Base-by-base conservation (phyloP, 2,329 filamentous ascomycete species). In the Bretziella fagacearum region DNA sequence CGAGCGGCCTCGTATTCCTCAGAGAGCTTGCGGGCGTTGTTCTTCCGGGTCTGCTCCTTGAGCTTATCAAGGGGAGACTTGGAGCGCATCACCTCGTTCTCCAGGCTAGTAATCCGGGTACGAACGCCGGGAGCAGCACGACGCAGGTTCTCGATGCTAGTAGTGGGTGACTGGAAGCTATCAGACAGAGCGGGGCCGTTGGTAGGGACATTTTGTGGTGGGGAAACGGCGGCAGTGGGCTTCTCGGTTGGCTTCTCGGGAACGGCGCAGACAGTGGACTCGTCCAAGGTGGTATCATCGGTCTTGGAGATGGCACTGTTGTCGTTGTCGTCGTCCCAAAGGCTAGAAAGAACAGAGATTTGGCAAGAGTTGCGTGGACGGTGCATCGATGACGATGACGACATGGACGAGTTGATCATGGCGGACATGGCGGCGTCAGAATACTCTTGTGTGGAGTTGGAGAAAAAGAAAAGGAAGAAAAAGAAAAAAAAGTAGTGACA, bases 271-370 rank as follows among this genome's bases (percentile, higher is more conserved):
- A 33, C 25, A n/a, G 13, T 20, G 23, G 39, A 5, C 11, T 48
- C 41, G 7, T 41, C 40, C 20, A 15, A 25, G 17, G 39, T 44
- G n/a, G 46, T 25, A 11, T 43, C 45, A 15, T 47, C 39, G 15
- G 25, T 43, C 23, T 40, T 36, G 23, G 37, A 22, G 15, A 43
- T 40, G 32, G n/a, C 25, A 20, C 22, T 44, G 29, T 40, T 49
- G 11, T 39, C 27, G 36, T 35, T 42, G 22, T 45, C 44, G 23
- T 50, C 48, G 27, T 50, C 45, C 48, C 48, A 50, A 6, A 50
- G 25, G 27, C 48, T 50, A 40, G 55, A 54, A 6, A 53, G 26
- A 44, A 54, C 32, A 10, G 53, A 54, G 18, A 44, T 41, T 2
- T 48, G 32, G 18, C 30, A 51, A 15, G 52, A 52, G 23, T 46